Conservation (phyloP, 1,284 basidiomycete species). For the Fistulinella cinereoalba region DNA sequence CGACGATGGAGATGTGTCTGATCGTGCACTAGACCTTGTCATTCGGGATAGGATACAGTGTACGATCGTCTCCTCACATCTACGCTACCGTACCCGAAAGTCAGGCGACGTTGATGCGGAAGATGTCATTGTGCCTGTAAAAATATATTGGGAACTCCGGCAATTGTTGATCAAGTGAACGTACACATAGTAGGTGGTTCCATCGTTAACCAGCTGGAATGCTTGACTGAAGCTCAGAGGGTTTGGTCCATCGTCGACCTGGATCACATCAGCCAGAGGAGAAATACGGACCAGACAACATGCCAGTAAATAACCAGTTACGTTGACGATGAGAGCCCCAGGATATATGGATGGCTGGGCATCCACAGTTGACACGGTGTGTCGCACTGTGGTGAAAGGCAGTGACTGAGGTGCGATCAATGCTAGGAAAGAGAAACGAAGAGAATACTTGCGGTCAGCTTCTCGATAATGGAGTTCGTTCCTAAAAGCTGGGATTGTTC, state of each 20-base stretch:
- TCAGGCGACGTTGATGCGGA: conserved; percentile 76
- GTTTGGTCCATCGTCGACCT: conserved; percentile 83
- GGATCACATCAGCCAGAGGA: conserved; percentile 10
- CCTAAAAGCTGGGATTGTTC: conserved; percentile 73
- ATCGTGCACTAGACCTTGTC: not conserved
- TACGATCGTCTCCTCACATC: conserved; percentile 1
- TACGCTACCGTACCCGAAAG: too few species aligned
- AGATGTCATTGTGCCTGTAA: conserved; percentile 78
- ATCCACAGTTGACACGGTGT: conserved; percentile 84
- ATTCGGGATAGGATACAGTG: conserved; percentile 19
- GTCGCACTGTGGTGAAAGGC: conserved; percentile 80
- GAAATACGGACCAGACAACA: conserved; percentile 23
- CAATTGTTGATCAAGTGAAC: conserved; percentile 26
- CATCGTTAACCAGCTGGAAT: conserved; percentile 88
- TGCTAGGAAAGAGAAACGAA: not conserved
- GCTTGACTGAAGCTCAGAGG: conserved; percentile 87
- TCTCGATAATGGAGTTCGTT: conserved; percentile 63
- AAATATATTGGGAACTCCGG: conserved; percentile 1
- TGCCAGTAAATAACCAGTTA: conserved; percentile 83
- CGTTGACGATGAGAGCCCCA: conserved; percentile 75
- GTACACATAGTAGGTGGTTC: conserved; percentile 81
- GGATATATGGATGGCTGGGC: conserved; percentile 79
- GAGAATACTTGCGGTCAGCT: conserved; percentile 63
- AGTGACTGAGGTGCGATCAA: conserved; percentile 53
- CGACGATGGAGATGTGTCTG: too few species aligned